Percentiles rank a stretch among this genome's conserved stretches.
Conservation (phyloP, 495 filamentous ascomycete species). For the Paragyromitra xinjiangensis region DNA sequence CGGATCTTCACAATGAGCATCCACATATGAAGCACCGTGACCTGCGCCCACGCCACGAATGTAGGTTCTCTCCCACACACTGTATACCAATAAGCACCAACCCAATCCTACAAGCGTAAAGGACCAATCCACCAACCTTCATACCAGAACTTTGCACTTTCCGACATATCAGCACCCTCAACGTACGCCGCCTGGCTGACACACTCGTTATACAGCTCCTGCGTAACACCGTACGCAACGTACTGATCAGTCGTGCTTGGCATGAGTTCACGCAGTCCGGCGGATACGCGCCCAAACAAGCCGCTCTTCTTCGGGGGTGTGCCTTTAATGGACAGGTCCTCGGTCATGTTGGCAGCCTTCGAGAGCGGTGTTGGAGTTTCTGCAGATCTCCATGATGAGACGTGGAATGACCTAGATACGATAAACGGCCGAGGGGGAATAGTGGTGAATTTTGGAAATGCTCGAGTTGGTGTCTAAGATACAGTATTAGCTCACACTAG, state of each 20-base stretch:
- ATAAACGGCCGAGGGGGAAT: neutral
- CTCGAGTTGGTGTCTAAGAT: neutral
- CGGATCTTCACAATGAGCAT: slow-evolving; percentile 87
- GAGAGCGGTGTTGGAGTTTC: slow-evolving; percentile 11
- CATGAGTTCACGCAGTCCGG: slow-evolving; percentile 58
- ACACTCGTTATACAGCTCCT: slow-evolving; percentile 80
- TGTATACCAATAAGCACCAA: slow-evolving; percentile 1
- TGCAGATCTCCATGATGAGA: slow-evolving; percentile 2
- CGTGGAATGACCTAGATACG: slow-evolving; percentile 7
- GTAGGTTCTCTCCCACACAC: slow-evolving; percentile 66
- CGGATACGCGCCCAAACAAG: slow-evolving; percentile 32
- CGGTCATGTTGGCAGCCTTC: slow-evolving; percentile 36
- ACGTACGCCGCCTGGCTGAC: slow-evolving; percentile 77
- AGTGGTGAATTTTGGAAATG: slow-evolving; percentile 11
- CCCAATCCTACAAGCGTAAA: neutral
- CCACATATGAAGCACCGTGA: slow-evolving; percentile 96
- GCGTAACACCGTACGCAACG: slow-evolving; percentile 77
- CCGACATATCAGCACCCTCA: slow-evolving; percentile 41
- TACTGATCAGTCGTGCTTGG: slow-evolving; percentile 71
- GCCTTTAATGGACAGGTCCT: slow-evolving; percentile 12
- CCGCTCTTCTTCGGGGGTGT: slow-evolving; percentile 17
- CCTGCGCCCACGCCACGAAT: slow-evolving; percentile 93
- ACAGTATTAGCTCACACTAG: neutral
- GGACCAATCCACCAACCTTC: slow-evolving; percentile 65
- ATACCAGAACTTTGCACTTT: slow-evolving; percentile 68